Conservation (phyloP, 805 yeast genomes). For the Debaryomyces castellii region DNA sequence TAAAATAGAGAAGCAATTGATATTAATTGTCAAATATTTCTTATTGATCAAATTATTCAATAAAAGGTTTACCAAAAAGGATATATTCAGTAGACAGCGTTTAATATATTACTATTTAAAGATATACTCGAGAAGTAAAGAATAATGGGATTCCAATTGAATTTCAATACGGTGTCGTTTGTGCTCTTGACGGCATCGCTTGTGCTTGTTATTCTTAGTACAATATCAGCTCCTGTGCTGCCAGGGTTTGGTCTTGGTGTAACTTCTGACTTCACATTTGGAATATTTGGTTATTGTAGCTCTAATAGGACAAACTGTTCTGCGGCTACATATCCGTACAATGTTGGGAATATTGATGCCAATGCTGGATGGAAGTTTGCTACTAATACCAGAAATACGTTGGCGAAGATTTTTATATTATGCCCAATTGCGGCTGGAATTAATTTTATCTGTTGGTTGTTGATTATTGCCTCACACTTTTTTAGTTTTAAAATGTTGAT, state of each 20-base stretch:
- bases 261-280: conserved; percentile 49
- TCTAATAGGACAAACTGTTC: conserved; percentile 33
- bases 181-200: conserved; percentile 51
- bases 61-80: too few relatives aligned
- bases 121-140: neutral
- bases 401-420: conserved; percentile 56
- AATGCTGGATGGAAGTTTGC: conserved; percentile 50
- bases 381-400: conserved; percentile 43
- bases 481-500: conserved; percentile 22
- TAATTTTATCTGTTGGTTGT: conserved; percentile 39
- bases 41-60: neutral
- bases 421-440: conserved; percentile 69
- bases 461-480: conserved; percentile 26
- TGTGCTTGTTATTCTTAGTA: conserved; percentile 61
- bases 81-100: neutral
- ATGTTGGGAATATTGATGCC: conserved; percentile 28
- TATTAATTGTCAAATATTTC: neutral
- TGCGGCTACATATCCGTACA: conserved; percentile 46
- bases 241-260: conserved; percentile 48
- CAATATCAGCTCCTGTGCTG: conserved; percentile 62
- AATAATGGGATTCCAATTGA: conserved; percentile 8
- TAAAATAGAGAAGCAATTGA: neutral
- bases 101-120: neutral
- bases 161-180: conserved; percentile 16
- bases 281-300: conserved; percentile 66